phyloP scores from a whole-genome alignment of 2,329 filamentous ascomycete species.

The Rutstroemia sp. region DNA sequence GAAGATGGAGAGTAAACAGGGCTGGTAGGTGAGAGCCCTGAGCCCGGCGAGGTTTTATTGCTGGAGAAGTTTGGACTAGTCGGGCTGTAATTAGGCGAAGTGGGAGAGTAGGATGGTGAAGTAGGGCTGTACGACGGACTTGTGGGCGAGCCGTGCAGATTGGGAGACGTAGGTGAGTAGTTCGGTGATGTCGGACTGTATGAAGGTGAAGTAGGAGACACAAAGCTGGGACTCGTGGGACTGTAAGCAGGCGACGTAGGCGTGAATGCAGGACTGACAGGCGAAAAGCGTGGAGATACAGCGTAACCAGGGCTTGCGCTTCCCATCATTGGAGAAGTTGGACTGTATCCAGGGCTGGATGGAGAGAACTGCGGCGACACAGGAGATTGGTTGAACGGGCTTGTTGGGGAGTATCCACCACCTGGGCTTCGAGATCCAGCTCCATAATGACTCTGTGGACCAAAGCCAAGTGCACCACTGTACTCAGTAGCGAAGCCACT shows the following conservation, averaged over 20 bases:
- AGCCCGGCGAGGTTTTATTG: constrained; percentile 23
- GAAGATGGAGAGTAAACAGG: constrained; percentile 28
- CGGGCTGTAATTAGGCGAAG: constrained; percentile 27
- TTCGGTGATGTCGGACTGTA: constrained; percentile 41
- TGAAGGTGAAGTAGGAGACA: constrained; percentile 63
- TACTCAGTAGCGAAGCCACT: constrained; percentile 58
- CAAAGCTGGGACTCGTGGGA: constrained; percentile 29
- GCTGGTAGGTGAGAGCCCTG: constrained; percentile 26
- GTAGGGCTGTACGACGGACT: constrained; percentile 27
- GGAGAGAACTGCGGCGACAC: constrained; percentile 41
- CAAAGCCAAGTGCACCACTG: constrained; percentile 36
- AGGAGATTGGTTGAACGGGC: constrained; percentile 43
- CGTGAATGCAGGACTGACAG: constrained; percentile 38
- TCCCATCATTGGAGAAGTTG: constrained; percentile 51
- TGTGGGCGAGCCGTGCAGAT: constrained; percentile 24
- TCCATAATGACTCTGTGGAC: constrained; percentile 60
- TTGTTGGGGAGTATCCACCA: constrained; percentile 64
- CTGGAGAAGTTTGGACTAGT: constrained; percentile 24
- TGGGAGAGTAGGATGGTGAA: constrained; percentile 28
- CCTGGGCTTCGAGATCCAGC: constrained; percentile 47
- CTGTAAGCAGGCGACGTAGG: constrained; percentile 30
- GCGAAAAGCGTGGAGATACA: constrained; percentile 50
- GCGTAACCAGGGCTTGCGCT: constrained; percentile 44
- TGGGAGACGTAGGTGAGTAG: constrained; percentile 27
- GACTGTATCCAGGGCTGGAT: constrained; percentile 29